Base-by-base conservation (phyloP, 345 rosid genomes). In the Pelargonium nanum region DNA sequence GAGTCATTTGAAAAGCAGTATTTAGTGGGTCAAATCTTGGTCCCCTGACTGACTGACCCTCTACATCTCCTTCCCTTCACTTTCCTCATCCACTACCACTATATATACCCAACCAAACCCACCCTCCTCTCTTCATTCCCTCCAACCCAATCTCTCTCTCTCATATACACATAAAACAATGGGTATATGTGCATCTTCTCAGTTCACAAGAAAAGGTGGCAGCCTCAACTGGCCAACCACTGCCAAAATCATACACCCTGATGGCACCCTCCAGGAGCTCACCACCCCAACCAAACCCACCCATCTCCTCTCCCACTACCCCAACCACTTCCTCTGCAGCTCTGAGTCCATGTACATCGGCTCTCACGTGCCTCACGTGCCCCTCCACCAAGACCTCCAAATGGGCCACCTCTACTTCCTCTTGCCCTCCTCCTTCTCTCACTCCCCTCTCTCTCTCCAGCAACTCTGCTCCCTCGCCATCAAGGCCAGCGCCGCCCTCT, bases 391-490 rank as follows among this genome's bases (percentile, higher is more conserved):
- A 55, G 73, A 77, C 8, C 80, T 83, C 6, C 79, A 74, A 56
- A 26, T 64, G 22, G 82, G 74, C 48, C 80, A 78, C 24, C 67
- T 78, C 21, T 81, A 78, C 55, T 83, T 81, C 65, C 74, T 81
- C 59, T 21, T 83, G 68, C 85, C 82, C 16, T 63, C 70, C 4
- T 74, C 77, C 8, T 65, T 55, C 44, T 76, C 76, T 9, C 65
- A 48, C 4, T 28, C 25, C 0, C 74, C 65, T 13, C 48, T 78
- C 12, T 64, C 83, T 26, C 72, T 83, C 22, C 74, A 68, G 30
- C 74, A 80, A 1, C 30, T 83, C 17, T 71, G 88, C 30, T 64
- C 32, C 5, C 75, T 80, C 0, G 88, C 85, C 24, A 53, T 56
- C 25, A 78, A 78, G 69, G 85, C 88, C 1, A 78, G 76, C 12